Percentiles rank a stretch among this genome's conserved stretches.
phyloP scores from a whole-genome alignment of 129 eudicot species.

The Scalesia atractyloides region DNA sequence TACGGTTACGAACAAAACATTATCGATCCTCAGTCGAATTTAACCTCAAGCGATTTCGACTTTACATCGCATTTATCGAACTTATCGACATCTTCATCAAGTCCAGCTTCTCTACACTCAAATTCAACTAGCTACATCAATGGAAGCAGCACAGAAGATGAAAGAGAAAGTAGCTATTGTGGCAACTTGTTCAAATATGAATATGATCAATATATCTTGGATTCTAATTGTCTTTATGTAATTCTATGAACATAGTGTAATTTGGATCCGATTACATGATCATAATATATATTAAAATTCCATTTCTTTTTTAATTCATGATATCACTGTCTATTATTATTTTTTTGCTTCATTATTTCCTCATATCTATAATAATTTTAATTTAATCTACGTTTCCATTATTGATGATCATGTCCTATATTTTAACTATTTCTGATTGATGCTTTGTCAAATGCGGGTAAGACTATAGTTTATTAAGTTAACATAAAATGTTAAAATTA shows the following conservation, averaged over 20 bases:
- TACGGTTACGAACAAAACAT: constrained; percentile 40
- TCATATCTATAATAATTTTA: neutral
- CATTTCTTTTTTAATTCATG: neutral
- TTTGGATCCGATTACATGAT: constrained; percentile 21
- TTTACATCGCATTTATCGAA: constrained; percentile 44
- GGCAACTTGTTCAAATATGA: constrained; percentile 54
- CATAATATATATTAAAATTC: constrained; percentile 17
- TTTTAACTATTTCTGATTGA: constrained; percentile 25
- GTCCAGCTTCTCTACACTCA: constrained; percentile 59
- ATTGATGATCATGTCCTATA: constrained; percentile 21
- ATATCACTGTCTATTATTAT: neutral
- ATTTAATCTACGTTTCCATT: constrained; percentile 14
- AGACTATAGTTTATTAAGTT: constrained; percentile 9
- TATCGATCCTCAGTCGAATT: constrained; percentile 43
- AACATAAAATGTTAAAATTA: constrained; percentile 17
- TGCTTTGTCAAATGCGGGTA: constrained; percentile 33
- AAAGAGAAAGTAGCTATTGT: constrained; percentile 57
- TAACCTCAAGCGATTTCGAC: constrained; percentile 34
- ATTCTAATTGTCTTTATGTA: constrained; percentile 47
- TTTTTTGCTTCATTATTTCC: constrained; percentile 2
- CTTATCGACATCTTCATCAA: constrained; percentile 63
- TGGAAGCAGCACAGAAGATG: constrained; percentile 61
- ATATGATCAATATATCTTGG: constrained; percentile 44
- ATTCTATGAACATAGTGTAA: constrained; percentile 30
- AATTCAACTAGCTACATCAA: constrained; percentile 39